Evolutionary conservation across 2,329 filamentous ascomycete genomes (phyloP).

Genomic region (Xylariaceae sp.): DNA sequence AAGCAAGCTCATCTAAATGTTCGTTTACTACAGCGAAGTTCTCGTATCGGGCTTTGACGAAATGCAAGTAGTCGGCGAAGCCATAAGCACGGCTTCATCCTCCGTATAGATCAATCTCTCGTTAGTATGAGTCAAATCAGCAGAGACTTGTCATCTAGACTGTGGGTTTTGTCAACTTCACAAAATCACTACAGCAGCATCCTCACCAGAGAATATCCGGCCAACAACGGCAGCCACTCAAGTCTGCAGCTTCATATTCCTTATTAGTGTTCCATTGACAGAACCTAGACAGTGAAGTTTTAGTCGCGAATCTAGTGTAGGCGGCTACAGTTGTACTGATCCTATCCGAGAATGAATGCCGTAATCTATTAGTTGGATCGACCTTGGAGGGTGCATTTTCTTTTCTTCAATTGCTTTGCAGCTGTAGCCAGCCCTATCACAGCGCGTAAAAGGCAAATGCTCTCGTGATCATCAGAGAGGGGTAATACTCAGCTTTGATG

Average conservation of each 20-base stretch:
- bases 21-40: not conserved
- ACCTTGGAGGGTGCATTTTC: no score
- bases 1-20: no score
- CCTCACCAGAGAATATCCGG: no score
- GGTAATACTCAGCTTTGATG: no score
- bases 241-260: not conserved
- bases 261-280: not conserved
- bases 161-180: not conserved
- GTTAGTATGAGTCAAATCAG: not conserved
- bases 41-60: no score
- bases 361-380: not conserved
- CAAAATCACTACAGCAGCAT: not conserved
- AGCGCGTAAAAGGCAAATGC: not conserved
- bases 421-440: not conserved
- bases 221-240: not conserved
- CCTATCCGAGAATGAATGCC: not conserved
- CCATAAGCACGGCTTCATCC: no score
- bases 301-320: not conserved
- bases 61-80: no score
- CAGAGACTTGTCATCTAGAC: not conserved
- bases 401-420: not conserved
- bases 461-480: not conserved
- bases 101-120: not conserved
- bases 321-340: not conserved
- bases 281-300: no score